Conservation (phyloP, 805 yeast genomes). For the Nakazawaea laoshanensis region DNA sequence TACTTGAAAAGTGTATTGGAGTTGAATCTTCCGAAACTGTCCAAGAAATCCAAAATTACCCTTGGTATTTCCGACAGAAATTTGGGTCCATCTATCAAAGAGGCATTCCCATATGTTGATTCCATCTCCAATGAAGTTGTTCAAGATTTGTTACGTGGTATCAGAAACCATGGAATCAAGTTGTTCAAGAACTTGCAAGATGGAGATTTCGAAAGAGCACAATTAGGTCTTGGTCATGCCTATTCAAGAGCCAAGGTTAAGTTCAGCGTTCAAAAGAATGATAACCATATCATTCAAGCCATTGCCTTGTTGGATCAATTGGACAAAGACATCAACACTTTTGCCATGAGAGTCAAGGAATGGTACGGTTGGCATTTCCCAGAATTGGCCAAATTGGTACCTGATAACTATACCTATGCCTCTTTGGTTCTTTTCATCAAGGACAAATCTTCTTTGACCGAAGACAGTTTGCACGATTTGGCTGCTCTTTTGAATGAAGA, state of each 20-base stretch:
- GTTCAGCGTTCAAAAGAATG: constrained; percentile 97
- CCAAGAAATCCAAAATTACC: constrained; percentile 56
- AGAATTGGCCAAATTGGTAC: constrained; percentile 84
- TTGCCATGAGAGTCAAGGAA: constrained; percentile 94
- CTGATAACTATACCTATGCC: constrained; percentile 84
- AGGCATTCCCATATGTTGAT: constrained; percentile 79
- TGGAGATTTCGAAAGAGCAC: constrained; percentile 97
- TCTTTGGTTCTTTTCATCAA: constrained; percentile 71
- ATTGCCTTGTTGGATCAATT: constrained; percentile 95
- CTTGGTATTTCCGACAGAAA: constrained; percentile 92
- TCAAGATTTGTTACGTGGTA: constrained; percentile 92
- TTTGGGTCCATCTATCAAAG: constrained; percentile 95
- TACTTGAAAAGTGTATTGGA: constrained; percentile 85
- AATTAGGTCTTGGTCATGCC: constrained; percentile 97
- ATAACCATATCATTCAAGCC: constrained; percentile 98
- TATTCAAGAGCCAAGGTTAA: constrained; percentile 98
- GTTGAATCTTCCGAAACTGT: constrained; percentile 77
- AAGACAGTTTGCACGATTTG: constrained; percentile 79
- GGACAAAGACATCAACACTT: constrained; percentile 96
- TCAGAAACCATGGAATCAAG: constrained; percentile 85
- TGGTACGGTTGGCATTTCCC: constrained; percentile 99
- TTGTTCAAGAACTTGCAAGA: constrained; percentile 84
- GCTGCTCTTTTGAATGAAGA: constrained; percentile 89
- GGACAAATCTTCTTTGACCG: constrained; percentile 78
- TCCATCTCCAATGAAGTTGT: constrained; percentile 86